Conservation (phyloP, 2,329 filamentous ascomycete species). For the Neoascochyta sp. region DNA sequence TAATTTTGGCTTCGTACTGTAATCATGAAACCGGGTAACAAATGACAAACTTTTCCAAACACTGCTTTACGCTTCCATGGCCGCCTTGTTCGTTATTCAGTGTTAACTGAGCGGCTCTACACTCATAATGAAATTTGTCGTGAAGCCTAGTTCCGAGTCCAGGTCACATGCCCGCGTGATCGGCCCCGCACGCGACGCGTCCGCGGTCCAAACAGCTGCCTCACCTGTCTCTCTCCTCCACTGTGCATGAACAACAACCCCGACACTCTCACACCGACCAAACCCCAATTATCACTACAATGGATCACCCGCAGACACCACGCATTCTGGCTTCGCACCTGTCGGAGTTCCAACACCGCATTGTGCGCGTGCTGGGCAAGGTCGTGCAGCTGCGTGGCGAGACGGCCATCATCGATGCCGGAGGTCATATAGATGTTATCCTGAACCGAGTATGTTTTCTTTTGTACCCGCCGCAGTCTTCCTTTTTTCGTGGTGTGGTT, state of each 20-base stretch:
- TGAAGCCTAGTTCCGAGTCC: too few species aligned
- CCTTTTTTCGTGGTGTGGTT: too few species aligned
- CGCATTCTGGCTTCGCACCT: conserved; percentile 80
- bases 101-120: too few species aligned
- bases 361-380: conserved; percentile 81
- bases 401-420: conserved; percentile 73
- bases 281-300: conserved; percentile 5
- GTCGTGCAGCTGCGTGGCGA: conserved; percentile 80
- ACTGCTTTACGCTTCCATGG: too few species aligned
- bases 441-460: conserved; percentile 63
- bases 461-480: too few species aligned
- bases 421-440: conserved; percentile 68
- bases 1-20: too few species aligned
- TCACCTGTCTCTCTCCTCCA: not conserved
- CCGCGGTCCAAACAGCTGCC: not conserved
- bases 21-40: too few species aligned
- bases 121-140: too few species aligned
- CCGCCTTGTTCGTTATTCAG: too few species aligned
- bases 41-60: too few species aligned
- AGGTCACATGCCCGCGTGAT: too few species aligned
- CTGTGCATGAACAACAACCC: not conserved
- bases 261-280: not conserved
- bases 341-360: conserved; percentile 64
- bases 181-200: conserved; percentile 11
- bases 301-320: conserved; percentile 55